Conservation (phyloP, 2,329 filamentous ascomycete genomes). For the Xylariaceae sp. region DNA sequence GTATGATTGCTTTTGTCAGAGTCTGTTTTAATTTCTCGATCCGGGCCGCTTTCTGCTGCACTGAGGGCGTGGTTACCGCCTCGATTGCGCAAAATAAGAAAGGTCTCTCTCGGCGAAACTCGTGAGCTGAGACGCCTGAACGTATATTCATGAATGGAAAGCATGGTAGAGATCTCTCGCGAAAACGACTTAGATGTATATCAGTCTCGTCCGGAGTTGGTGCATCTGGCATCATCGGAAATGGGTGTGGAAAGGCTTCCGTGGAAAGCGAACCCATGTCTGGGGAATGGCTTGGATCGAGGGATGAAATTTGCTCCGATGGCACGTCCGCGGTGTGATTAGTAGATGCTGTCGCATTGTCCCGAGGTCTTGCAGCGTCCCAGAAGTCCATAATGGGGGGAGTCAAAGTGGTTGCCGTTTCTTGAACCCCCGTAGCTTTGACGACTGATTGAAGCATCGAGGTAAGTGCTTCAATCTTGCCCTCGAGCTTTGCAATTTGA, state of each 20-base stretch:
- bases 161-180: constrained; percentile 33
- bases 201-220: not conserved
- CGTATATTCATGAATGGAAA: constrained; percentile 36
- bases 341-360: constrained; percentile 2
- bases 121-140: constrained; percentile 25
- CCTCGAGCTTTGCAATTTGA: constrained; percentile 36
- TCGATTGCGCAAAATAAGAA: constrained; percentile 37
- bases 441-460: constrained; percentile 30
- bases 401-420: constrained; percentile 3
- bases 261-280: constrained; percentile 6
- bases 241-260: too few species aligned
- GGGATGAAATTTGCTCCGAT: not conserved
- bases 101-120: constrained; percentile 33
- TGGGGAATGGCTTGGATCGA: constrained; percentile 1
- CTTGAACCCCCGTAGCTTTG: constrained; percentile 10
- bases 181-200: constrained; percentile 28
- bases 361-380: not conserved
- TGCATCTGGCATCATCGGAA: constrained; percentile 17
- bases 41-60: constrained; percentile 25
- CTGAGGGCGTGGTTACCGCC: constrained; percentile 33
- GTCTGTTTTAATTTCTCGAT: constrained; percentile 31
- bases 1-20: constrained; percentile 29
- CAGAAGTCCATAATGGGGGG: too few species aligned
- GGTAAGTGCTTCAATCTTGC: constrained; percentile 33
- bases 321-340: not conserved